Evolutionary conservation across 2,329 filamentous ascomycete species (phyloP).

Genomic region (Trichoderma arundinaceum): DNA sequence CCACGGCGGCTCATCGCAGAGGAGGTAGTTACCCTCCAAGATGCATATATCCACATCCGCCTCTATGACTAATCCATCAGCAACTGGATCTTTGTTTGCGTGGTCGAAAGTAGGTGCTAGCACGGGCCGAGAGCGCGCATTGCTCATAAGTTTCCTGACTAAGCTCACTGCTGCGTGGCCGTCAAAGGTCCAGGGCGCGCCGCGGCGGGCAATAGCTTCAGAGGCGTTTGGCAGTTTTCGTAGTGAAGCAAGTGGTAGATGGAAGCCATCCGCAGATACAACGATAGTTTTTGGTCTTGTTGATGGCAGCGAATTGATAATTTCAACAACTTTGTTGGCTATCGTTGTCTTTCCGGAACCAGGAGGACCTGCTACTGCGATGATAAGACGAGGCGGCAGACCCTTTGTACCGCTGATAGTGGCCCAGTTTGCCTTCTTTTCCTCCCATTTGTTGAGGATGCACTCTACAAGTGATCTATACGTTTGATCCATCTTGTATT

Average conservation of each 20-base stretch:
- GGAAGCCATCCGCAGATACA: conserved; percentile 42
- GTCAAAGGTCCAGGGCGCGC: conserved; percentile 45
- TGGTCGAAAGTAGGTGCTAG: conserved; percentile 76
- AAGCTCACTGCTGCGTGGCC: conserved; percentile 36
- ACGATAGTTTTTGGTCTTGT: conserved; percentile 35
- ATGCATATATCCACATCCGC: conserved; percentile 65
- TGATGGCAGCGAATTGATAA: conserved; percentile 29
- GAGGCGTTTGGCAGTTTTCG: conserved; percentile 40
- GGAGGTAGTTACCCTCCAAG: conserved; percentile 70
- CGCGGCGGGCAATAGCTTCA: conserved; percentile 42
- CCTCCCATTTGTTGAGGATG: conserved; percentile 36
- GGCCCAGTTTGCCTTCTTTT: conserved; percentile 22
- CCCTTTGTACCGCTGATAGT: conserved; percentile 22
- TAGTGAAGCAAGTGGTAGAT: conserved; percentile 38
- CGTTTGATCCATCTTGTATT: conserved; percentile 37
- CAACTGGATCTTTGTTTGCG: conserved; percentile 72
- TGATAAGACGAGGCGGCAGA: conserved; percentile 30
- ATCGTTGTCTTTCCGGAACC: conserved; percentile 37
- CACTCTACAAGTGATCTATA: conserved; percentile 38
- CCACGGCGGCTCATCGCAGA: conserved; percentile 44
- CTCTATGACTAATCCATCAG: conserved; percentile 66
- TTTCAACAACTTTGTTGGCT: conserved; percentile 33
- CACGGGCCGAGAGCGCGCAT: conserved; percentile 35
- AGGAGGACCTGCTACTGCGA: conserved; percentile 36
- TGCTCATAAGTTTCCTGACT: conserved; percentile 33